phyloP scores from a whole-genome alignment of 2,329 filamentous ascomycete species.

The Fusarium foetens region DNA sequence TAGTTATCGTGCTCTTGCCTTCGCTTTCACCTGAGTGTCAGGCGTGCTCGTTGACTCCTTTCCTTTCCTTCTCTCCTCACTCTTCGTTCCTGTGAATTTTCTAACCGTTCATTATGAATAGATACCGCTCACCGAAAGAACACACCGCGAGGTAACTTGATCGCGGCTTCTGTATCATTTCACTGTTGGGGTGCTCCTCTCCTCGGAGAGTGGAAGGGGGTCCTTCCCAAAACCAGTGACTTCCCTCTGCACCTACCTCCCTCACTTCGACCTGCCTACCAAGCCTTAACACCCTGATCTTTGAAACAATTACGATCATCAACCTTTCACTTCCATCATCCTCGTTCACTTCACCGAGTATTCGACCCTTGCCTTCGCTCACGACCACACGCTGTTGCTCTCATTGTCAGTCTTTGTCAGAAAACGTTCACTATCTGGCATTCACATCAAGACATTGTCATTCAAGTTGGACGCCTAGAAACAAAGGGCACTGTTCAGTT shows the following conservation, averaged over 20 bases:
- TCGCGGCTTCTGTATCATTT: not conserved
- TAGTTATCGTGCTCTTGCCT: not conserved
- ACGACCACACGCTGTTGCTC: constrained; percentile 8
- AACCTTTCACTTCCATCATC: constrained; percentile 8
- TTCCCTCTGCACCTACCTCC: not conserved
- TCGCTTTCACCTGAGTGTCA: not conserved
- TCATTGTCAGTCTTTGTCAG: constrained; percentile 10
- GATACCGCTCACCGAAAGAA: not conserved
- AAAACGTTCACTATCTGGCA: constrained; percentile 24
- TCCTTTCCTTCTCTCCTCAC: not conserved
- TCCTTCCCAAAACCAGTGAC: constrained; percentile 15
- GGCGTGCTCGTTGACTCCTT: not conserved
- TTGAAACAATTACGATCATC: not conserved
- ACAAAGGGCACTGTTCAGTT: constrained; percentile 50
- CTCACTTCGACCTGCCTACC: not conserved
- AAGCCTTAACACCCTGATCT: not conserved
- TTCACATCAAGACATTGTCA: constrained; percentile 9
- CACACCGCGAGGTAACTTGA: not conserved
- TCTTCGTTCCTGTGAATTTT: not conserved
- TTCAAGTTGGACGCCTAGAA: constrained; percentile 37
- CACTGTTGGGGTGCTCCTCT: not conserved
- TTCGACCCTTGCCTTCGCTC: constrained; percentile 3
- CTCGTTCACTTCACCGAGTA: constrained; percentile 14
- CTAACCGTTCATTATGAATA: not conserved
- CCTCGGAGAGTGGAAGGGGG: constrained; percentile 1